phyloP scores from a whole-genome alignment of 768 basidiomycete species.

The Boletus subcaerulescens region DNA sequence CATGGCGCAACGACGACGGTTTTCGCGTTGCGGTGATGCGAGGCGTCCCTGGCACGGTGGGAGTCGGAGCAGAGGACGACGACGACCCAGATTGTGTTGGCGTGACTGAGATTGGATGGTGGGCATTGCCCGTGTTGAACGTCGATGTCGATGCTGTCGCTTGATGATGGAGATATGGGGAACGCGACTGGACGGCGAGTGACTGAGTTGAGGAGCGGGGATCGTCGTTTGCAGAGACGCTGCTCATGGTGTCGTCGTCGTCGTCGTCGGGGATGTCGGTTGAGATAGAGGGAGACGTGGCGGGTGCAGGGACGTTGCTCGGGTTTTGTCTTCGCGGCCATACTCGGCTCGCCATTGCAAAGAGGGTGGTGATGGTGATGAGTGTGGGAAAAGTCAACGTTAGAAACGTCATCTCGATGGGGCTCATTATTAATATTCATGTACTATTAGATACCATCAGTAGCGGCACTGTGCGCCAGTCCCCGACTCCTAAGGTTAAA shows the following conservation, averaged over 20 bases:
- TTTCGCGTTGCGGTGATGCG: slow-evolving; percentile 27
- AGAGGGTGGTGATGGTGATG: slow-evolving; percentile 11
- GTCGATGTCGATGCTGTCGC: slow-evolving; percentile 37
- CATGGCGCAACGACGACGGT: slow-evolving; percentile 30
- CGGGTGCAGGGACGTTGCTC: neutral
- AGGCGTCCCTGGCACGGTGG: slow-evolving; percentile 24
- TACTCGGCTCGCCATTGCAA: slow-evolving; percentile 24
- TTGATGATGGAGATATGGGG: slow-evolving; percentile 39
- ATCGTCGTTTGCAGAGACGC: slow-evolving; percentile 12
- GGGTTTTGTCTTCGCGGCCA: slow-evolving; percentile 21
- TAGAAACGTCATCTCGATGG: too few relatives aligned
- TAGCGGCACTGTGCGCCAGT: too few relatives aligned
- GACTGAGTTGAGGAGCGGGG: neutral
- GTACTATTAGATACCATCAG: too few relatives aligned
- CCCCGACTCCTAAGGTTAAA: too few relatives aligned
- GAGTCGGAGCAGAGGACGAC: slow-evolving; percentile 13
- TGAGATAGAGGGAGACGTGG: slow-evolving; percentile 1
- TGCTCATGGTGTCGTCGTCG: slow-evolving; percentile 25
- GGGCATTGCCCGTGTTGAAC: slow-evolving; percentile 24
- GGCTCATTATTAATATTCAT: too few relatives aligned
- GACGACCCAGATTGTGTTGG: neutral
- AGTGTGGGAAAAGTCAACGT: slow-evolving; percentile 16
- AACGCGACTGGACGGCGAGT: slow-evolving; percentile 23
- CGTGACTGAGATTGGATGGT: neutral
- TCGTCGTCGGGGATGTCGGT: slow-evolving; percentile 10